Percentiles rank a stretch among this genome's conserved stretches.
These are phyloP conservation scores for Eimeria praecox DNA, from an alignment of 169 alveolate genomes.

Conservation along the genomic window DNA sequence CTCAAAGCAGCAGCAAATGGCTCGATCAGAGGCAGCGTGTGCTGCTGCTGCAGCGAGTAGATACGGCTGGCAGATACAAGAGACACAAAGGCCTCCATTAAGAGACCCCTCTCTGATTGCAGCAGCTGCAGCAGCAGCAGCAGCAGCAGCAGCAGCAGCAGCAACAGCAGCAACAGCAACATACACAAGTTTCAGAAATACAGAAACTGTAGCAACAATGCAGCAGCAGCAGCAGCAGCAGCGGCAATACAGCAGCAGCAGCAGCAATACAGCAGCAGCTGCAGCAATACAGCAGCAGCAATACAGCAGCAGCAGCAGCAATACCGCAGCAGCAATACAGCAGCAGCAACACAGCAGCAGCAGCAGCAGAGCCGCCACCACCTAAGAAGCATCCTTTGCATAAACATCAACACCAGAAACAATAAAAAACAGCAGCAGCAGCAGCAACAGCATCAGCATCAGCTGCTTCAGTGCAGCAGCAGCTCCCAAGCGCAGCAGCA, in stretches of 20 bases:
- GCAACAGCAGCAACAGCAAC: conserved; percentile 11
- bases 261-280: conserved; percentile 32
- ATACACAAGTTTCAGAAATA: not conserved
- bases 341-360: not conserved
- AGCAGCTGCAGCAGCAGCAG: conserved; percentile 66
- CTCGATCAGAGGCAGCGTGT: conserved; percentile 74
- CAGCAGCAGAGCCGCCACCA: no score
- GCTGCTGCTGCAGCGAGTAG: conserved; percentile 72
- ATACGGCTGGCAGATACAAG: conserved; percentile 47
- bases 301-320: not conserved
- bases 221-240: not conserved
- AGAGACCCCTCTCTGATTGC: conserved; percentile 61
- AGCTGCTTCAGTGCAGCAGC: no score
- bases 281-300: not conserved
- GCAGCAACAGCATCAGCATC: no score
- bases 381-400: no score
- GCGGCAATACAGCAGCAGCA: not conserved
- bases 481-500: no score
- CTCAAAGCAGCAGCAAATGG: conserved; percentile 57
- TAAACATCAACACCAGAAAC: no score
- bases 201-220: not conserved
- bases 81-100: conserved; percentile 75
- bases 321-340: not conserved
- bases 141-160: conserved; percentile 33
- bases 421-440: no score